Conservation (phyloP, 352 stramenopile species). For the Hyaloperonospora arabidopsidis region DNA sequence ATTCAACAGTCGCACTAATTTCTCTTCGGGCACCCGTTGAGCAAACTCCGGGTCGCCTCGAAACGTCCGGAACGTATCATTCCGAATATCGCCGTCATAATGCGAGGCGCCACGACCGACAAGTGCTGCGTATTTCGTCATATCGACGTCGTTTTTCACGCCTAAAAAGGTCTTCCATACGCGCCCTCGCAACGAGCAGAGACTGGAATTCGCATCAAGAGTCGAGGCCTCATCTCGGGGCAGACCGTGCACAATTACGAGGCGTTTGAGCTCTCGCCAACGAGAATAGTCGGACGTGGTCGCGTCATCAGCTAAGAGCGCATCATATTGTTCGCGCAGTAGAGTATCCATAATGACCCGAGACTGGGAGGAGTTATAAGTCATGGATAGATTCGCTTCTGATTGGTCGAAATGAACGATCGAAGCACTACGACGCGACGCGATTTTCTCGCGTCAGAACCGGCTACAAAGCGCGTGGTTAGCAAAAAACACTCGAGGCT, state of each 20-base stretch:
- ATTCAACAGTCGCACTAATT: conserved; percentile 87
- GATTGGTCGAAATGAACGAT: conserved; percentile 10
- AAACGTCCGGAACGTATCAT: conserved; percentile 90
- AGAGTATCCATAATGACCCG: conserved; percentile 1
- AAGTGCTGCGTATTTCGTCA: conserved; percentile 57
- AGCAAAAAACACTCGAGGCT: not conserved
- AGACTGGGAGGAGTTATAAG: not conserved
- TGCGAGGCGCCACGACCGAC: conserved; percentile 66
- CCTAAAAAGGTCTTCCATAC: conserved; percentile 88
- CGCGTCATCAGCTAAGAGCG: conserved; percentile 14
- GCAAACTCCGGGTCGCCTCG: conserved; percentile 82
- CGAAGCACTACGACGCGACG: not conserved
- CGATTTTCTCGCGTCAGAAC: not conserved
- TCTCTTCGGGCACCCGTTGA: conserved; percentile 83
- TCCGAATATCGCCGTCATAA: conserved; percentile 84
- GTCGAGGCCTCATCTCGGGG: conserved; percentile 35
- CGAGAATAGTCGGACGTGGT: conserved; percentile 68
- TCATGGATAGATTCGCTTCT: not conserved
- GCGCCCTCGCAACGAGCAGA: conserved; percentile 67
- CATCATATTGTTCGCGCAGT: conserved; percentile 21
- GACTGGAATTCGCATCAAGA: conserved; percentile 8
- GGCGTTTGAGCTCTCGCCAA: conserved; percentile 74
- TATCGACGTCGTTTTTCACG: conserved; percentile 53
- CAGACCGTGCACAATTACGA: conserved; percentile 74
- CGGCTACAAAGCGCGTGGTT: no score